Evolutionary conservation across 768 basidiomycete genomes (phyloP), one percentile per base, ranked within the genome.

Genomic region (Stropharia rugosoannulata): DNA sequence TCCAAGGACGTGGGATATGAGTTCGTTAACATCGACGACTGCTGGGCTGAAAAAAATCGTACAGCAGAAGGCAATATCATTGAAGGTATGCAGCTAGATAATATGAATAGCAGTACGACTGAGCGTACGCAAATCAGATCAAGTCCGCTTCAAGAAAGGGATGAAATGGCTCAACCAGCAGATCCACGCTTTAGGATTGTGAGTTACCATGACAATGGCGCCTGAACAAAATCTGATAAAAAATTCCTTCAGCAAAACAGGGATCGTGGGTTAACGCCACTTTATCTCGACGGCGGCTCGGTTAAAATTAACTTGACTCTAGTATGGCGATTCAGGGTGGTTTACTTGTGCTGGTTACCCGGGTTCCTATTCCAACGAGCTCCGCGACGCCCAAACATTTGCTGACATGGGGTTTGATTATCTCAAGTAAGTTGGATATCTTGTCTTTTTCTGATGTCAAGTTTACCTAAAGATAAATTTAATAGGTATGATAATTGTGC

Each of bases 401-500:
- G 76, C 79, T 44, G 75, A 81, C 35, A 87, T 86, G 86, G 84
- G 84, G 6, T 85, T 87, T 52, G 81, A 87, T 66, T 83, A 83
- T 59, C 72, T 87, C 42, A 87, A 87, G 85, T 85, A 49, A 43
- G 77, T 49, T 22, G 6, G n/a, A 22, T 29, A 32, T 32, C 29
- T 32, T 32, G 41, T 4, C 44, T 38, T 35, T 19, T 18, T 32
- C 15, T 11, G 7, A 40, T 29, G 37, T 32, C 32, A n/a, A n/a
- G n/a, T 22, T 29, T 35, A 29, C 32, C 38, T 12, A 41, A 38
- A n/a, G 38, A 8, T 54, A 29, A 6, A 4, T 32, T 18, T 6
- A 27, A 10, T 18, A 62, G 61, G 40, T 62, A 62, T 29, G 61
- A 62, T 39, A 62, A 62, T 19, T 62, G 61, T 25, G 56, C 55